These are phyloP conservation scores for Mycena sp. DNA, from an alignment of 1,284 basidiomycete species.

Conservation along the genomic window DNA sequence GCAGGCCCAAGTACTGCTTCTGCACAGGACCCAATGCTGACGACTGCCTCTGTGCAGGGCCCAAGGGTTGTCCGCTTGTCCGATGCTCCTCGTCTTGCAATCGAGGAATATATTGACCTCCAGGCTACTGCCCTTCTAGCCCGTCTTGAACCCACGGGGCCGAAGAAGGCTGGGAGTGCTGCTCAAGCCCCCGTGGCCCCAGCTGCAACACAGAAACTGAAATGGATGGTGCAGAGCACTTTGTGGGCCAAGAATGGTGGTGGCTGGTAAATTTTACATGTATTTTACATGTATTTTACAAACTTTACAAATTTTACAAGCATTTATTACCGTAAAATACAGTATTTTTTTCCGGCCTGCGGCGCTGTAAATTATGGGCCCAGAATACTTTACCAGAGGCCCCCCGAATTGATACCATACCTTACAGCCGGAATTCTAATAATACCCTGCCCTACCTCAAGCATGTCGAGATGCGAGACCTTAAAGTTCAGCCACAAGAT, in stretches of 20 bases:
- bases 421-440: slow-evolving; percentile 6
- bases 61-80: background rate
- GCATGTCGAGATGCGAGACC: too few species aligned
- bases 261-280: slow-evolving; percentile 14
- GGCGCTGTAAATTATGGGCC: slow-evolving; percentile 7
- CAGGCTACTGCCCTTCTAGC: background rate
- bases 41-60: too few species aligned
- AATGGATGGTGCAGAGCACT: background rate
- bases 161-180: background rate
- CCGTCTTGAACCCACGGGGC: background rate
- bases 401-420: background rate
- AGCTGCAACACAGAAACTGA: background rate
- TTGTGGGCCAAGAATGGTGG: background rate
- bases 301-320: slow-evolving; percentile 6
- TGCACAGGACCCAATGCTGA: too few species aligned
- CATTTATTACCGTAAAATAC: slow-evolving; percentile 8
- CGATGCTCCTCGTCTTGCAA: background rate
- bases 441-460: slow-evolving; percentile 15
- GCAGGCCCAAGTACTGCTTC: too few species aligned
- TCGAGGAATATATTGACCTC: slow-evolving; percentile 1
- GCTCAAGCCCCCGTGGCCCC: background rate
- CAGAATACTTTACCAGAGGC: background rate
- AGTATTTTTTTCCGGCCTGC: slow-evolving; percentile 4
- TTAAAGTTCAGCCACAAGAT: too few species aligned
- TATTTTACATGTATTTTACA: slow-evolving; percentile 1